phyloP scores from a whole-genome alignment of 1,284 basidiomycete species.

The Termitomyces sp. region DNA sequence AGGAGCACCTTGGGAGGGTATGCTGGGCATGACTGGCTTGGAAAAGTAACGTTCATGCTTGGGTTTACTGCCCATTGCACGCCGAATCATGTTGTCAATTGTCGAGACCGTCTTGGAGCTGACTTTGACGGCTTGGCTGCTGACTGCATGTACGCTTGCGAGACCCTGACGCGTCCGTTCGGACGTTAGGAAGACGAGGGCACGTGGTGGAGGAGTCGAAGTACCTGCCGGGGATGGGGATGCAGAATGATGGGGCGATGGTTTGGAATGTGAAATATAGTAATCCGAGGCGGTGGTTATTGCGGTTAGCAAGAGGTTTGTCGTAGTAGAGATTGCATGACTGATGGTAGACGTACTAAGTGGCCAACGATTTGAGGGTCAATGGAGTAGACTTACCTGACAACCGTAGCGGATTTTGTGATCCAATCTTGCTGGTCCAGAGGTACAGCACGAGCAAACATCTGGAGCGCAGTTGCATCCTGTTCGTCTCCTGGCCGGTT shows the following conservation, averaged over 20 bases:
- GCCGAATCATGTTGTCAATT: conserved; percentile 59
- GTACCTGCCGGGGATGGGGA: conserved; percentile 13
- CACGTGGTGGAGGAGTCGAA: conserved; percentile 32
- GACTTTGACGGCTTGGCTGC: conserved; percentile 62
- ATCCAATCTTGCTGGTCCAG: conserved; percentile 72
- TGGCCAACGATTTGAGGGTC: background rate
- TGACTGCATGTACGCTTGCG: conserved; percentile 56
- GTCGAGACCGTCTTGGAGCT: conserved; percentile 58
- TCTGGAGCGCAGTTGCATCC: conserved; percentile 44
- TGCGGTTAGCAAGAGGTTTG: conserved; percentile 57
- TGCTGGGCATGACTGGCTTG: background rate
- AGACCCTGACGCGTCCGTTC: conserved; percentile 57
- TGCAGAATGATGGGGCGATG: conserved; percentile 35
- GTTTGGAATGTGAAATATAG: conserved; percentile 57
- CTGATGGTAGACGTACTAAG: conserved; percentile 30
- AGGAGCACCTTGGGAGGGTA: conserved; percentile 5
- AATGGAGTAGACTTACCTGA: conserved; percentile 48
- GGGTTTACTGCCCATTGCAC: conserved; percentile 37
- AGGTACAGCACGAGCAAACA: conserved; percentile 56
- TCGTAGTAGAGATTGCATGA: conserved; percentile 64
- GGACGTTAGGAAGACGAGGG: conserved; percentile 59
- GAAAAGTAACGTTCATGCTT: conserved; percentile 21
- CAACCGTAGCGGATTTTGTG: conserved; percentile 60
- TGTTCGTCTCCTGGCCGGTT: conserved; percentile 33
- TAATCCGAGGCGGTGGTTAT: conserved; percentile 59